phyloP scores from a whole-genome alignment of 2,329 filamentous ascomycete genomes.

The Cercospora sesami region DNA sequence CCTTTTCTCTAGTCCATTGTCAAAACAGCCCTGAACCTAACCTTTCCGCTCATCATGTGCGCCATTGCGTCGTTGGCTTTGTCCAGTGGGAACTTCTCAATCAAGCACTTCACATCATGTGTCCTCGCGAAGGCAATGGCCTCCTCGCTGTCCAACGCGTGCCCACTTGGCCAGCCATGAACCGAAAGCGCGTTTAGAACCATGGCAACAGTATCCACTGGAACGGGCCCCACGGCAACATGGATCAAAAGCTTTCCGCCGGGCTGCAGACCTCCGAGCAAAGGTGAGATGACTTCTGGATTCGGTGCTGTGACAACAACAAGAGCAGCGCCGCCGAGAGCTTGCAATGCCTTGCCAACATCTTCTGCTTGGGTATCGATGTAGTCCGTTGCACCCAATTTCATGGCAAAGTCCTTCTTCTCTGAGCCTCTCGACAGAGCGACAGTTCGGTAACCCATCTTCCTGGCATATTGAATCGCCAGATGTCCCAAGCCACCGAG shows the following conservation, averaged over 20 bases:
- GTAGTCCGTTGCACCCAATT: conserved; percentile 60
- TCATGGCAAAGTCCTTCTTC: conserved; percentile 56
- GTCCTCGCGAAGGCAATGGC: conserved; percentile 52
- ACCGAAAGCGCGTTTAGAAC: conserved; percentile 51
- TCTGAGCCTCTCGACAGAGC: conserved; percentile 51
- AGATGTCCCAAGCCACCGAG: conserved; percentile 53
- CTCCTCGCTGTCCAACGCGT: conserved; percentile 55
- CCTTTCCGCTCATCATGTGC: conserved; percentile 52
- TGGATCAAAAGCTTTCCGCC: conserved; percentile 63
- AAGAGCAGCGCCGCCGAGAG: conserved; percentile 62
- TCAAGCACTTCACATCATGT: conserved; percentile 53
- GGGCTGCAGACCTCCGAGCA: conserved; percentile 56
- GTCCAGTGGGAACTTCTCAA: conserved; percentile 55
- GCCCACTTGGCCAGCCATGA: conserved; percentile 55
- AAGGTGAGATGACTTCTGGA: conserved; percentile 53
- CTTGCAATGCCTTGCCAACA: conserved; percentile 51
- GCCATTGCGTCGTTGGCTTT: conserved; percentile 53
- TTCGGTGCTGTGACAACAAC: conserved; percentile 66
- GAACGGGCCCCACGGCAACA: conserved; percentile 51
- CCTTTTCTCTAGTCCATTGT: conserved; percentile 46
- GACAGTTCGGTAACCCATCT: conserved; percentile 55
- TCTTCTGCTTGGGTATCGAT: conserved; percentile 57
- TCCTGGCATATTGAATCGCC: conserved; percentile 54
- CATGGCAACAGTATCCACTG: conserved; percentile 47
- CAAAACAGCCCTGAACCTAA: conserved; percentile 54